Conservation (phyloP, 768 basidiomycete species). For the Lyophyllum atratum region DNA sequence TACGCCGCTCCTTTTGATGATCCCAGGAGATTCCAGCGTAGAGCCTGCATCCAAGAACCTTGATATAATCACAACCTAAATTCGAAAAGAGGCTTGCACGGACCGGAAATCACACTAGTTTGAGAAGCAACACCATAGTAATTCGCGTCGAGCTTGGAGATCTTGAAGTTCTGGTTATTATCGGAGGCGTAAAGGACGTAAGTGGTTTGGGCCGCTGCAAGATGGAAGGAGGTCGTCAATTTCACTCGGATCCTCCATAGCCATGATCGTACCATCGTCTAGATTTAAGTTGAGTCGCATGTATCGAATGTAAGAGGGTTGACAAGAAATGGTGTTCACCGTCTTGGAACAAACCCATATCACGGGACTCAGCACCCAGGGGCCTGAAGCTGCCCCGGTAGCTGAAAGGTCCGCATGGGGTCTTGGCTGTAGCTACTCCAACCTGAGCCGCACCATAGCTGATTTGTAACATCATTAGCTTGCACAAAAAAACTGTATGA, state of each 20-base stretch:
- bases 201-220: conserved; percentile 43
- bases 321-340: conserved; percentile 1
- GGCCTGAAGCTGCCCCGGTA: conserved; percentile 58
- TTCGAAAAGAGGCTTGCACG: conserved; percentile 6
- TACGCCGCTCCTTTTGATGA: conserved; percentile 59
- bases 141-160: conserved; percentile 54
- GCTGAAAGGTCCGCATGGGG: conserved; percentile 62
- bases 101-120: conserved; percentile 46
- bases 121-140: conserved; percentile 57
- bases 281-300: background rate
- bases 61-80: background rate
- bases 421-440: conserved; percentile 58
- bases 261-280: conserved; percentile 40
- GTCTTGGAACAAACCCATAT: conserved; percentile 60
- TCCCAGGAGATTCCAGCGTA: conserved; percentile 63
- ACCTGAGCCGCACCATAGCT: conserved; percentile 69
- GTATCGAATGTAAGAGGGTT: background rate
- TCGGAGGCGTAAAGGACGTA: conserved; percentile 69
- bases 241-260: background rate
- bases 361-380: conserved; percentile 59
- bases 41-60: conserved; percentile 34
- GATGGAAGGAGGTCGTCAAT: background rate
- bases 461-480: background rate
- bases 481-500: background rate
- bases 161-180: conserved; percentile 72